These are phyloP conservation scores for Trichosanthes truncata DNA, from an alignment of 306 rosid genomes.

Conservation along the genomic window DNA sequence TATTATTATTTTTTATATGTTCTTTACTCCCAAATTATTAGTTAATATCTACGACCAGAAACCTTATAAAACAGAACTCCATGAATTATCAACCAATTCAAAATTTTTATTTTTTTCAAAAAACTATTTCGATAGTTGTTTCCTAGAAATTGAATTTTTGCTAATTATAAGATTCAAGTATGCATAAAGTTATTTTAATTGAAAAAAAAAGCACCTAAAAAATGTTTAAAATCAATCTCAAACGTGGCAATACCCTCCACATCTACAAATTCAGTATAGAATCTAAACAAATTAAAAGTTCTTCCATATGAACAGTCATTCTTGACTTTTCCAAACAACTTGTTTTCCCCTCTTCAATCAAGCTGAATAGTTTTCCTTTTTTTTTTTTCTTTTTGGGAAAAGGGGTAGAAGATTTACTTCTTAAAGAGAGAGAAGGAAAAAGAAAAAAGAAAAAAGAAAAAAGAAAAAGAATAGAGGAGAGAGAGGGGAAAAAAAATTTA, in stretches of 20 bases:
- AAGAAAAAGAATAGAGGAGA: too few relatives aligned
- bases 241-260: neutral
- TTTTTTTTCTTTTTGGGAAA: neutral
- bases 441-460: neutral
- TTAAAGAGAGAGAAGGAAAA: neutral
- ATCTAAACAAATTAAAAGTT: neutral
- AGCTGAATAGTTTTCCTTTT: neutral
- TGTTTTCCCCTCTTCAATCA: neutral
- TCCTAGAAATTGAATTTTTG: neutral
- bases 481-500: neutral
- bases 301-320: neutral
- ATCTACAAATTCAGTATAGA: neutral
- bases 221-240: neutral
- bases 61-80: neutral
- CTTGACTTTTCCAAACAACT: conserved; percentile 4
- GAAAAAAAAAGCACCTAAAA: neutral
- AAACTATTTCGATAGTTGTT: neutral
- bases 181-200: neutral
- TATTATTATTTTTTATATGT: neutral
- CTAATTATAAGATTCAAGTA: neutral
- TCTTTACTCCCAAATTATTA: neutral
- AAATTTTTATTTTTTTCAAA: neutral
- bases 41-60: neutral
- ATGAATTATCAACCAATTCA: neutral
- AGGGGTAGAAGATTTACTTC: neutral